Conservation (phyloP, 306 rosid genomes). For the Spatholobus suberectus region DNA sequence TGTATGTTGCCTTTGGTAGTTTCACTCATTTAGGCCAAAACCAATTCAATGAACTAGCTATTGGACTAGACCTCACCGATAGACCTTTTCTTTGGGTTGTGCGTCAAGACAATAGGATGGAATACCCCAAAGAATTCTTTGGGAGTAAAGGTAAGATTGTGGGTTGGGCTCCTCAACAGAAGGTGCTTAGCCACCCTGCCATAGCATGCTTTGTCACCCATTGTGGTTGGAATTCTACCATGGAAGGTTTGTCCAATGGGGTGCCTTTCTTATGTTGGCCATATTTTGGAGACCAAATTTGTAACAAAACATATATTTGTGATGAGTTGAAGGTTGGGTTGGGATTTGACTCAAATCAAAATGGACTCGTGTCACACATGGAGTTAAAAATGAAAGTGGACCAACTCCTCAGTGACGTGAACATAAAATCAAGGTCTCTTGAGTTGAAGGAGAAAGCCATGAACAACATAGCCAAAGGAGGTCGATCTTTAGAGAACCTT, state of each 20-base stretch:
- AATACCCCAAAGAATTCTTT: slow-evolving; percentile 31
- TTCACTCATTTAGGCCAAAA: slow-evolving; percentile 27
- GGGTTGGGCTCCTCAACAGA: slow-evolving; percentile 56
- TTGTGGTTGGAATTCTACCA: slow-evolving; percentile 62
- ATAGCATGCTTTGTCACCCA: slow-evolving; percentile 57
- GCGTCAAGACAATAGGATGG: slow-evolving; percentile 6
- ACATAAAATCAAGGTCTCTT: slow-evolving; percentile 39
- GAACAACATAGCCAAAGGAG: slow-evolving; percentile 21
- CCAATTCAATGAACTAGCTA: slow-evolving; percentile 42
- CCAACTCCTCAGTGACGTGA: slow-evolving; percentile 38
- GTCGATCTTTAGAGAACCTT: slow-evolving; percentile 42
- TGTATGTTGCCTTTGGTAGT: slow-evolving; percentile 51
- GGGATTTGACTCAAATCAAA: slow-evolving; percentile 43
- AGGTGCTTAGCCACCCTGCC: slow-evolving; percentile 48
- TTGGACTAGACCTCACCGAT: slow-evolving; percentile 41
- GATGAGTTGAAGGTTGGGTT: slow-evolving; percentile 58
- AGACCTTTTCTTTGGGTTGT: slow-evolving; percentile 60
- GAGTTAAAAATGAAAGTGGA: slow-evolving; percentile 55
- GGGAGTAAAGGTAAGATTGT: slow-evolving; percentile 43
- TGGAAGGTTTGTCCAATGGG: slow-evolving; percentile 57
- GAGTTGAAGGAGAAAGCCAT: slow-evolving; percentile 19
- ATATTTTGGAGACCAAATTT: slow-evolving; percentile 46
- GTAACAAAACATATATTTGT: slow-evolving; percentile 43
- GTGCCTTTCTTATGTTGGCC: slow-evolving; percentile 66
- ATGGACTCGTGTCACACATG: slow-evolving; percentile 31